Percentiles rank a stretch among this genome's conserved stretches.
Conservation (phyloP, 2,329 filamentous ascomycete species). For the Alternaria ethzedia region DNA sequence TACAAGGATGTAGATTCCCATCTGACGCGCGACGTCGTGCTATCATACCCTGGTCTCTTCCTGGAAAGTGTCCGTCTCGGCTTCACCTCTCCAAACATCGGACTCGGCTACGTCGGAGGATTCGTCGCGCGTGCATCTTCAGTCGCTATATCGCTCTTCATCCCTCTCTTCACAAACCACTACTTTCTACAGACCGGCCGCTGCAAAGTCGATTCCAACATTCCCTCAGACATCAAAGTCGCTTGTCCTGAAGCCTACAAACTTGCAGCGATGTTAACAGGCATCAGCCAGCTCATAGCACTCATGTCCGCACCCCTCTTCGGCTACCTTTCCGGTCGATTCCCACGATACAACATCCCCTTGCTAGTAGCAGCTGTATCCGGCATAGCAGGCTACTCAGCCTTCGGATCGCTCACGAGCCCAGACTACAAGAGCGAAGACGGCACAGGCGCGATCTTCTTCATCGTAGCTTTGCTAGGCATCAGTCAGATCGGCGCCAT, state of each 20-base stretch:
- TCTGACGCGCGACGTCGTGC: constrained; percentile 62
- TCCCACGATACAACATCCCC: constrained; percentile 71
- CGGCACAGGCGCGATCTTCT: constrained; percentile 72
- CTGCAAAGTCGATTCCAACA: constrained; percentile 63
- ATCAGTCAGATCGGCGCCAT: constrained; percentile 96
- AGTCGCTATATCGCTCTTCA: constrained; percentile 92
- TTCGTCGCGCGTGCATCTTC: constrained; percentile 95
- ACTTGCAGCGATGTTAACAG: constrained; percentile 84
- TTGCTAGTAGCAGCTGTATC: constrained; percentile 73
- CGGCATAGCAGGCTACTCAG: constrained; percentile 78
- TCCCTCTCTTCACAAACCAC: constrained; percentile 90
- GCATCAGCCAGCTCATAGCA: constrained; percentile 85
- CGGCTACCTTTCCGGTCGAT: constrained; percentile 79
- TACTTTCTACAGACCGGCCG: constrained; percentile 84
- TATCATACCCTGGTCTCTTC: constrained; percentile 57
- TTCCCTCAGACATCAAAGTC: constrained; percentile 72
- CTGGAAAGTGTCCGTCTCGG: constrained; percentile 62
- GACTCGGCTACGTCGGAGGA: constrained; percentile 87
- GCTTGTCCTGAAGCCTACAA: constrained; percentile 88
- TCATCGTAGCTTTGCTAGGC: constrained; percentile 81
- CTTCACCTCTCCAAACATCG: constrained; percentile 77
- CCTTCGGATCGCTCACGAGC: constrained; percentile 76
- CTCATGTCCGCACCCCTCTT: constrained; percentile 86
- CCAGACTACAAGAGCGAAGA: constrained; percentile 76
- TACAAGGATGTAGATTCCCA: constrained; percentile 26